These are phyloP conservation scores for Xylaria sp. DNA, from an alignment of 2,329 filamentous ascomycete species.

Conservation along the genomic window DNA sequence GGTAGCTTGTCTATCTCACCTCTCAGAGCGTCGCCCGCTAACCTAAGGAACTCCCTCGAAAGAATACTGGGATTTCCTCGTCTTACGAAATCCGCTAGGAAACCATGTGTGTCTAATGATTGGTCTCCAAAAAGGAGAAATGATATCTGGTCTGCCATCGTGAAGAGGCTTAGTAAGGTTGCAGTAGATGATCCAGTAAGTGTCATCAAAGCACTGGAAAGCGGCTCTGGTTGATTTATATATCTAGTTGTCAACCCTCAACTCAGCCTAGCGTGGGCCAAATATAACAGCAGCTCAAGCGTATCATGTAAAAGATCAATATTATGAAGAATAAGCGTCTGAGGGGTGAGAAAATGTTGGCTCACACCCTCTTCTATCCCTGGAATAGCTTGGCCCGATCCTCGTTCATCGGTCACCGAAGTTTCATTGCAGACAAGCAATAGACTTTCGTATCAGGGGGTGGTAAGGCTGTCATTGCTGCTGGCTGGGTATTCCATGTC, in stretches of 20 bases:
- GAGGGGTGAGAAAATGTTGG: constrained; percentile 35
- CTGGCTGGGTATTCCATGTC: constrained; percentile 42
- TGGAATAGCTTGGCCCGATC: constrained; percentile 50
- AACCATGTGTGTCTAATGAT: constrained; percentile 72
- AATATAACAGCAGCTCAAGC: constrained; percentile 42
- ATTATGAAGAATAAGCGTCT: constrained; percentile 27
- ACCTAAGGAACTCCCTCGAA: constrained; percentile 70
- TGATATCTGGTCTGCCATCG: constrained; percentile 60
- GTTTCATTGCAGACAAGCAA: constrained; percentile 51
- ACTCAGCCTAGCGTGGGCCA: constrained; percentile 39
- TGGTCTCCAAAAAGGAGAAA: constrained; percentile 77
- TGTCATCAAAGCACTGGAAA: constrained; percentile 31
- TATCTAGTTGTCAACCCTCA: constrained; percentile 39
- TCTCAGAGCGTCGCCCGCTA: constrained; percentile 65
- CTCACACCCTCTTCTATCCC: constrained; percentile 43
- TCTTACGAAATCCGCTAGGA: constrained; percentile 66
- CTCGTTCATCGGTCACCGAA: constrained; percentile 57
- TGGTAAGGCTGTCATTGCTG: constrained; percentile 40
- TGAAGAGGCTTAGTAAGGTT: constrained; percentile 37
- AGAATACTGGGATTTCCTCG: constrained; percentile 60
- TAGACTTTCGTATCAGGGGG: constrained; percentile 50
- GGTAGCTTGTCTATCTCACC: constrained; percentile 69
- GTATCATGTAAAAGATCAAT: constrained; percentile 39
- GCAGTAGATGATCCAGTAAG: constrained; percentile 39
- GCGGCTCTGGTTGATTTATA: constrained; percentile 46